Percentiles rank a stretch among this genome's conserved stretches.
phyloP scores from a whole-genome alignment of 768 basidiomycete species.

The Artomyces pyxidatus region DNA sequence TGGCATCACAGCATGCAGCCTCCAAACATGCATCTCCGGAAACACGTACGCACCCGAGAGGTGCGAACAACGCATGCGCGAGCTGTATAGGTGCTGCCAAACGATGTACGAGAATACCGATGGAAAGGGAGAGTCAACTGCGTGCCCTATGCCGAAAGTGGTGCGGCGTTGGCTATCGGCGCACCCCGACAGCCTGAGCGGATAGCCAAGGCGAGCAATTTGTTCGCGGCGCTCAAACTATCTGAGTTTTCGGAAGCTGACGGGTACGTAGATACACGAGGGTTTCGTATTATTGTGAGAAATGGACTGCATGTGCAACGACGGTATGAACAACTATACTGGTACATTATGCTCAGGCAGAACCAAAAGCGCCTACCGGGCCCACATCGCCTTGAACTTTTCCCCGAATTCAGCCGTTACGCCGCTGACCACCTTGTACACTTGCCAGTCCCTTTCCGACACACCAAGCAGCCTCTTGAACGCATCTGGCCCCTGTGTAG shows the following conservation, averaged over 20 bases:
- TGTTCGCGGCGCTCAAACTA: too few relatives aligned
- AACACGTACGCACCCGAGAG: constrained; percentile 60
- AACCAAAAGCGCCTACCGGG: too few relatives aligned
- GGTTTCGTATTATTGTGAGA: too few relatives aligned
- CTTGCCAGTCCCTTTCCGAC: constrained; percentile 42
- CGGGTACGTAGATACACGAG: too few relatives aligned
- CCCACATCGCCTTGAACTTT: constrained; percentile 59
- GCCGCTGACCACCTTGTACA: constrained; percentile 41
- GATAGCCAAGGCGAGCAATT: too few relatives aligned
- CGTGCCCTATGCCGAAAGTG: constrained; percentile 49
- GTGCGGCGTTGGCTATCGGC: constrained; percentile 53
- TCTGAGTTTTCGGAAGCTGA: too few relatives aligned
- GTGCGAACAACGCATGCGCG: constrained; percentile 43
- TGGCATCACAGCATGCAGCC: constrained; percentile 43
- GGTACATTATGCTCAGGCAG: background rate
- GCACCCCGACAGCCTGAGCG: constrained; percentile 33
- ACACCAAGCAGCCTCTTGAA: constrained; percentile 32
- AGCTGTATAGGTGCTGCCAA: constrained; percentile 56
- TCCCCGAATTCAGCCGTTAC: constrained; percentile 42
- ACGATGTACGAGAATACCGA: constrained; percentile 41
- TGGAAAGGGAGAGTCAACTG: constrained; percentile 40
- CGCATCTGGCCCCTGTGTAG: constrained; percentile 7
- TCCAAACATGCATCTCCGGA: constrained; percentile 55
- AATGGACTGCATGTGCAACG: too few relatives aligned
- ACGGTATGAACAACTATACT: too few relatives aligned